A percentile compares a stretch with the other conserved stretches of the same genome.
These are phyloP conservation scores for Acer yangbiense DNA, from an alignment of 345 rosid species.

Conservation along the genomic window DNA sequence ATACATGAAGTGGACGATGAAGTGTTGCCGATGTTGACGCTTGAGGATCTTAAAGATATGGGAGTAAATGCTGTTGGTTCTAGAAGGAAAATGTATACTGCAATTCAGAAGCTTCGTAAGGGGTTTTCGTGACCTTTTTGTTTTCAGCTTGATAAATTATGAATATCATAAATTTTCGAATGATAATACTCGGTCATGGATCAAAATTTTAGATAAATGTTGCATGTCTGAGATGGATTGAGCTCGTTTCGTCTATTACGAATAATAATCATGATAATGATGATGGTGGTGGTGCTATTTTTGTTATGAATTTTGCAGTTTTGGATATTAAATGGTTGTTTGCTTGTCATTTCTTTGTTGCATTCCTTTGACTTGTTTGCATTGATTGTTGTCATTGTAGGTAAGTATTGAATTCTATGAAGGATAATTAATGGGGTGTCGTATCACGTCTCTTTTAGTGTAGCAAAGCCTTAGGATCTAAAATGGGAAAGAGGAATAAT, in stretches of 20 bases:
- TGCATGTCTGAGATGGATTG: slow-evolving; percentile 31
- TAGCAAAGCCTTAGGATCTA: background rate
- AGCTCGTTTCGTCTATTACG: slow-evolving; percentile 12
- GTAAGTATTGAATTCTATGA: background rate
- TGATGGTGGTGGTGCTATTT: background rate
- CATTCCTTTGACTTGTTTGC: background rate
- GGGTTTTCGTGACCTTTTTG: slow-evolving; percentile 54
- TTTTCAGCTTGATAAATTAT: background rate
- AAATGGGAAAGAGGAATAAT: background rate
- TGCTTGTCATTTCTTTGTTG: background rate
- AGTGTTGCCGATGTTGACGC: slow-evolving; percentile 68
- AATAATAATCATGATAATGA: background rate
- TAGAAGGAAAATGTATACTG: slow-evolving; percentile 64
- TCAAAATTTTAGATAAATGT: slow-evolving; percentile 20
- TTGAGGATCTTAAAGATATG: slow-evolving; percentile 84
- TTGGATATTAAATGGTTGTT: background rate
- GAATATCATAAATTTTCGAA: background rate
- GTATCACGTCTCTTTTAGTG: background rate
- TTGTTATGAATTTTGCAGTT: slow-evolving; percentile 1
- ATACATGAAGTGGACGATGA: slow-evolving; percentile 78
- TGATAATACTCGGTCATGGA: slow-evolving; percentile 14
- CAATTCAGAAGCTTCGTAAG: slow-evolving; percentile 69
- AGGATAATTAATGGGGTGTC: background rate
- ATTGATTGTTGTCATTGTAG: background rate
- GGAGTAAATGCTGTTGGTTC: slow-evolving; percentile 80